These are phyloP conservation scores for Aspergillus uvarum DNA, from an alignment of 2,329 filamentous ascomycete genomes.

Conservation along the genomic window DNA sequence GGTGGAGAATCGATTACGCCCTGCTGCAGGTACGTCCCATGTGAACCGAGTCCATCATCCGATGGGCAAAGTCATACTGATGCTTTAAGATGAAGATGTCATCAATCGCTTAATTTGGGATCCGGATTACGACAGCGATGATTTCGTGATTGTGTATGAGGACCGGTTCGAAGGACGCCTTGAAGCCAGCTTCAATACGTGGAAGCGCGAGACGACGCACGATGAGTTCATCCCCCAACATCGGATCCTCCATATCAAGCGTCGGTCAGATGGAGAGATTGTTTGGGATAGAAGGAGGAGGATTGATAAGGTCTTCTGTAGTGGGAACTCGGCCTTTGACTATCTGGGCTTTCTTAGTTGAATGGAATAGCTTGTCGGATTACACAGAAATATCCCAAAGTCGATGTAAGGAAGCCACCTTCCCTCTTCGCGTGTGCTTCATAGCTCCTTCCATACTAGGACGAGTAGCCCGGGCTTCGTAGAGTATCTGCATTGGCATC, in stretches of 20 bases:
- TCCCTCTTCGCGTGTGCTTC: not conserved
- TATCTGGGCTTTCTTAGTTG: conserved; percentile 30
- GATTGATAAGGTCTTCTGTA: conserved; percentile 50
- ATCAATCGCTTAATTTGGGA: conserved; percentile 54
- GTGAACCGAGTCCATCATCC: not conserved
- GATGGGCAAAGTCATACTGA: conserved; percentile 28
- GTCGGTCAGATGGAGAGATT: conserved; percentile 37
- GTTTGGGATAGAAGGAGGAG: conserved; percentile 54
- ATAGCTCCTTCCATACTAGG: not conserved
- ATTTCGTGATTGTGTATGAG: conserved; percentile 55
- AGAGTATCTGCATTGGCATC: not conserved
- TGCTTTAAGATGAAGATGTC: conserved; percentile 22
- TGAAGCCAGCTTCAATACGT: conserved; percentile 50
- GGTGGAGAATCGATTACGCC: conserved; percentile 17
- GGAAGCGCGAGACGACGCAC: conserved; percentile 55
- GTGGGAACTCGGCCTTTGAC: conserved; percentile 39
- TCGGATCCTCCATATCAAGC: conserved; percentile 53
- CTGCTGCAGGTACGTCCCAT: conserved; percentile 11
- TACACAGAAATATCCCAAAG: not conserved
- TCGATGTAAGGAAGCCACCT: not conserved
- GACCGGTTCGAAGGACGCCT: conserved; percentile 54
- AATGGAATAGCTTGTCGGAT: not conserved
- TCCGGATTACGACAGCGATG: conserved; percentile 41
- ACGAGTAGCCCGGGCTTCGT: not conserved
- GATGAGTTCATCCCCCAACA: conserved; percentile 59